phyloP scores from a whole-genome alignment of 495 filamentous ascomycete genomes.

The Achaetomiella virescens region DNA sequence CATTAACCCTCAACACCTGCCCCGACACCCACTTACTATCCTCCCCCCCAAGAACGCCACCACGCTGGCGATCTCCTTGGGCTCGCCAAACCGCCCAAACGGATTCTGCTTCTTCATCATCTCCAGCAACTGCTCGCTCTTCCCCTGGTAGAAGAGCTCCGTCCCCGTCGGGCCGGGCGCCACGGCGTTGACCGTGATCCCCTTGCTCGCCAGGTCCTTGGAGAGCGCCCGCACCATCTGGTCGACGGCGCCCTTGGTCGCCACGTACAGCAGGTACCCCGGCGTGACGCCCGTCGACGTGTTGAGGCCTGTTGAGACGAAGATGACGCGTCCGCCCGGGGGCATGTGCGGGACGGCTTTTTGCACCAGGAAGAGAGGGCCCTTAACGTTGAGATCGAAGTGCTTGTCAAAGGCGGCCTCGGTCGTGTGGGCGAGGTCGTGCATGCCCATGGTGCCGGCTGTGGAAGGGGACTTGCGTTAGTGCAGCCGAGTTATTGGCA shows the following conservation, averaged over 20 bases:
- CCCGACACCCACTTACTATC: slow-evolving; percentile 58
- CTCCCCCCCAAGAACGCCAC: slow-evolving; percentile 48
- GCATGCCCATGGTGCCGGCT: slow-evolving; percentile 51
- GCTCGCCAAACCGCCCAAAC: slow-evolving; percentile 49
- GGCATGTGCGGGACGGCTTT: slow-evolving; percentile 59
- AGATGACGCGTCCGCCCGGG: slow-evolving; percentile 50
- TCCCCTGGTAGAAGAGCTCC: slow-evolving; percentile 59
- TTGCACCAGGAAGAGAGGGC: slow-evolving; percentile 59
- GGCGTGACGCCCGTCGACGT: slow-evolving; percentile 44
- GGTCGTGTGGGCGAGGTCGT: slow-evolving; percentile 49
- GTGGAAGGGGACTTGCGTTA: too few species aligned
- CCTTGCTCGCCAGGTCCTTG: slow-evolving; percentile 57
- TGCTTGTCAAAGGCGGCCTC: slow-evolving; percentile 54
- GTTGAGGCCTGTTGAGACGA: slow-evolving; percentile 53
- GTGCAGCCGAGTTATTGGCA: too few species aligned
- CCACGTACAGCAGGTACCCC: slow-evolving; percentile 54
- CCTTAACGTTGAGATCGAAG: slow-evolving; percentile 59
- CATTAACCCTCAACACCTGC: slow-evolving; percentile 59
- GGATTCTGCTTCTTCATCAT: slow-evolving; percentile 48
- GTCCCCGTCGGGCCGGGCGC: slow-evolving; percentile 62
- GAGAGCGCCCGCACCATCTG: slow-evolving; percentile 59
- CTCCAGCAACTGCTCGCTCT: slow-evolving; percentile 53
- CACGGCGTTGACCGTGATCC: slow-evolving; percentile 58
- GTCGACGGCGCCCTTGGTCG: slow-evolving; percentile 64
- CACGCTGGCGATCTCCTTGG: slow-evolving; percentile 56